Conservation (phyloP, 2,329 filamentous ascomycete genomes). For the Didymella sp. region DNA sequence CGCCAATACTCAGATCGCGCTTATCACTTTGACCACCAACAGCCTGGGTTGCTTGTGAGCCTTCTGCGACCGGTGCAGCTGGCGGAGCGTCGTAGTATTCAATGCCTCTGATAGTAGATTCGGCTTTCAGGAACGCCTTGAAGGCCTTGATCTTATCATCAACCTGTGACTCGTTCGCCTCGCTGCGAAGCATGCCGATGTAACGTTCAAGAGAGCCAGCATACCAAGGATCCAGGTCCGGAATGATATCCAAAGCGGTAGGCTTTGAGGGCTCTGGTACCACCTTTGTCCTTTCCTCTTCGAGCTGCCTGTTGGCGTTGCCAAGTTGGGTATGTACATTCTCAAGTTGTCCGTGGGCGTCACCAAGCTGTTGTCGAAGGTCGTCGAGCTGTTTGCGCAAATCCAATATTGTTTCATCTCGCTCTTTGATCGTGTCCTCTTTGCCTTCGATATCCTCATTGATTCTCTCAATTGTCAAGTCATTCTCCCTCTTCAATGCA, state of each 20-base stretch:
- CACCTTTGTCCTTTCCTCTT: slow-evolving; percentile 37
- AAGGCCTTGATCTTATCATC: slow-evolving; percentile 63
- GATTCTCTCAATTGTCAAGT: slow-evolving; percentile 38
- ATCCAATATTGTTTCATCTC: slow-evolving; percentile 32
- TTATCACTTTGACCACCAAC: slow-evolving; percentile 10
- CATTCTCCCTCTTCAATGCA: slow-evolving; percentile 37
- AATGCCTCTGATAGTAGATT: slow-evolving; percentile 51
- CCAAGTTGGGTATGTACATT: slow-evolving; percentile 23
- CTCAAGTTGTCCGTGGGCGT: slow-evolving; percentile 33
- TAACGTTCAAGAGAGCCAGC: slow-evolving; percentile 63
- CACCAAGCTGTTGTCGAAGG: not conserved
- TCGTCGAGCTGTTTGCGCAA: slow-evolving; percentile 36
- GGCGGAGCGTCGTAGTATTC: slow-evolving; percentile 49
- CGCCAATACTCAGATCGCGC: slow-evolving; percentile 26
- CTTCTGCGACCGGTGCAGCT: slow-evolving; percentile 16
- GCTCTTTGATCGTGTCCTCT: slow-evolving; percentile 42
- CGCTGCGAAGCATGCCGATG: slow-evolving; percentile 61
- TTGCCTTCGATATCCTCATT: slow-evolving; percentile 47
- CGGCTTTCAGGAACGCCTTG: slow-evolving; percentile 54
- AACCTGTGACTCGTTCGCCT: slow-evolving; percentile 55
- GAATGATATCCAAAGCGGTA: slow-evolving; percentile 51
- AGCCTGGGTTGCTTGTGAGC: slow-evolving; percentile 6
- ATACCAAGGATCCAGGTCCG: slow-evolving; percentile 65
- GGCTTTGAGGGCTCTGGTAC: slow-evolving; percentile 30
- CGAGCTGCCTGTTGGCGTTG: slow-evolving; percentile 32